A percentile compares a stretch with the other conserved stretches of the same genome.
phyloP scores from a whole-genome alignment of 805 yeast species.

The Candida lessepsii region DNA sequence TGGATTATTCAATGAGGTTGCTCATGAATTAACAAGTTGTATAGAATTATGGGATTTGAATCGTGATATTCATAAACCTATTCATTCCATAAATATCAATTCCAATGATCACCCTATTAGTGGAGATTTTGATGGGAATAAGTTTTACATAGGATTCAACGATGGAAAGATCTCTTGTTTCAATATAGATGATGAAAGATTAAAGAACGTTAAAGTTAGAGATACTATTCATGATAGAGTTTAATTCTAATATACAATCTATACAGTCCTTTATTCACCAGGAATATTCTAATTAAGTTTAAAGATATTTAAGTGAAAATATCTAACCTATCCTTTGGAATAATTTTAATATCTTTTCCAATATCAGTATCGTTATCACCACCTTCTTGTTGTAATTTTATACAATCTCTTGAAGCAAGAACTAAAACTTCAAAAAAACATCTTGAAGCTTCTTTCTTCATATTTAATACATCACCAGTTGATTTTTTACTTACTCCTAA shows the following conservation, averaged over 20 bases:
- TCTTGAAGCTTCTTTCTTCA: conserved; percentile 61
- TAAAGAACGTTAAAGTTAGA: not conserved
- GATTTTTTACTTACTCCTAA: conserved; percentile 49
- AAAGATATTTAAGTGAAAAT: conserved; percentile 20
- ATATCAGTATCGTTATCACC: conserved; percentile 26
- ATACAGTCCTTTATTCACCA: too few species aligned
- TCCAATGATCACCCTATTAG: conserved; percentile 10
- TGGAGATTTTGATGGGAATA: conserved; percentile 15
- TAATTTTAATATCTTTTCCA: conserved; percentile 59
- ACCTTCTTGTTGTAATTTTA: conserved; percentile 55
- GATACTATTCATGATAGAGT: conserved; percentile 16
- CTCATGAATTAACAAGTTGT: conserved; percentile 12
- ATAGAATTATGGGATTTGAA: conserved; percentile 33
- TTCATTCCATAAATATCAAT: conserved; percentile 1
- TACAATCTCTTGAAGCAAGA: conserved; percentile 73
- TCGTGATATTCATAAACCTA: conserved; percentile 4
- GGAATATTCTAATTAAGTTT: too few species aligned
- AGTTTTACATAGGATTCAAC: conserved; percentile 21
- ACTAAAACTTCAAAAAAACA: conserved; percentile 82
- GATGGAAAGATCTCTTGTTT: conserved; percentile 20
- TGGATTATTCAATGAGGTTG: conserved; percentile 18
- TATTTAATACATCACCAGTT: conserved; percentile 28
- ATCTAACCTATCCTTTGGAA: conserved; percentile 40
- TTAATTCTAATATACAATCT: conserved; percentile 6
- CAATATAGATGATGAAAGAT: conserved; percentile 12